Base-by-base conservation (phyloP, 108 stramenopile genomes). In the Skeletonema grethae region DNA sequence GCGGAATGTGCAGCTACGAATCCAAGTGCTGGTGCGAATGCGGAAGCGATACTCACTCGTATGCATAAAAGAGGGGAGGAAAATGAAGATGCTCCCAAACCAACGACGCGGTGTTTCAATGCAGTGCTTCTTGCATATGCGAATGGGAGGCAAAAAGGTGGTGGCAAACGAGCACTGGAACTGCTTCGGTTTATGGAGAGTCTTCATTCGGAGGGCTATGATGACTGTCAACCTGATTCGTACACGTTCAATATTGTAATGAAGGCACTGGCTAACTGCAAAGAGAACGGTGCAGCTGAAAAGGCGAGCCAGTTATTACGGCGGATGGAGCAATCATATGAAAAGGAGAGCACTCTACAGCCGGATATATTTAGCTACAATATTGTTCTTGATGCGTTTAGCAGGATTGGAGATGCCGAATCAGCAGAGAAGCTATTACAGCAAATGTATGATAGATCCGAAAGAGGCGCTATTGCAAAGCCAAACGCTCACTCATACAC, bases 341-440 rank as follows among this genome's bases (percentile, higher is more conserved):
- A 22, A 24, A 50, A n/a, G 12, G 78, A 74, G 3, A 48, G 71
- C 43, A 48, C 29, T 4, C 39, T 76, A 8, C 70, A 74, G 22
- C 79, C 83, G n/a, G 70, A 77, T 48, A 59, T 76, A 28, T 25
- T 76, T 3, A 80, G 70, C 38, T 84, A 76, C 39, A 84, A 84
- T 46, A 67, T 61, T 41, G 83, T 84, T 13, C 69, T 84, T 20
- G 74, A 84, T 74, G 79, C 79, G 22, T 67, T 79, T 62, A 59
- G 70, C n/a, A 79, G 72, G 65, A 60, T 61, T 12, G 77, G 77
- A 20, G 77, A 78, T 61, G 70, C 77, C 5, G 46, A 45, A 39
- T 65, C 77, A 4, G 77, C 77, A 2, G 77, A 78, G 29, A 39
- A 43, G 56, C 30, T 78, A 46, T 63, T 78, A 11, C 35, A 66